These are phyloP conservation scores for Chenopodium suecicum DNA, from an alignment of 148 eudicot genomes.

Conservation along the genomic window DNA sequence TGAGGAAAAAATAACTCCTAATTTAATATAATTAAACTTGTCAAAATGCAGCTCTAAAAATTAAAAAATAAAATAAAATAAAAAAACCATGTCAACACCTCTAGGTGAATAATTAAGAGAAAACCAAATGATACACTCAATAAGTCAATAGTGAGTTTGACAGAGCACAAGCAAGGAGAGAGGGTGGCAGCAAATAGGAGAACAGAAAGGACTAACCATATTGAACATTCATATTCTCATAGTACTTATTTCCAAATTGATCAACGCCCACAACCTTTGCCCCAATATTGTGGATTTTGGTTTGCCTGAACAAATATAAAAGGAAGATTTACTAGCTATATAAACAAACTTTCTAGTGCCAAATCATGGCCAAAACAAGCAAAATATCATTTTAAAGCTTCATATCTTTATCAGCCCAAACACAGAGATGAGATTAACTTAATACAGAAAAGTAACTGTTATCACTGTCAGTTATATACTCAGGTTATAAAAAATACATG, in stretches of 20 bases:
- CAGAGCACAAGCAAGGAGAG: neutral
- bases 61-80: neutral
- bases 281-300: constrained; percentile 92
- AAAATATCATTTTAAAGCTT: neutral
- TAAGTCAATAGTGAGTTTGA: neutral
- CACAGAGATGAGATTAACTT: neutral
- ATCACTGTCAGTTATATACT: neutral
- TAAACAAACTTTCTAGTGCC: neutral
- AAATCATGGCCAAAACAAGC: neutral
- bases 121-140: neutral
- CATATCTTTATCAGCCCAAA: neutral
- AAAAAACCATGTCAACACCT: neutral
- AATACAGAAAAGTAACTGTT: neutral
- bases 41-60: neutral
- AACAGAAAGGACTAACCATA: constrained; percentile 54
- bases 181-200: neutral
- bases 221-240: constrained; percentile 74
- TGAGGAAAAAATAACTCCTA: neutral
- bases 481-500: neutral
- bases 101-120: neutral
- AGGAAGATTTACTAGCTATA: neutral
- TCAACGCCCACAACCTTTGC: constrained; percentile 91
- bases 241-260: constrained; percentile 91
- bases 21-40: neutral
- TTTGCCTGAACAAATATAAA: constrained; percentile 63